Conservation (phyloP, 345 rosid species). For the Lenwebbia sp. region DNA sequence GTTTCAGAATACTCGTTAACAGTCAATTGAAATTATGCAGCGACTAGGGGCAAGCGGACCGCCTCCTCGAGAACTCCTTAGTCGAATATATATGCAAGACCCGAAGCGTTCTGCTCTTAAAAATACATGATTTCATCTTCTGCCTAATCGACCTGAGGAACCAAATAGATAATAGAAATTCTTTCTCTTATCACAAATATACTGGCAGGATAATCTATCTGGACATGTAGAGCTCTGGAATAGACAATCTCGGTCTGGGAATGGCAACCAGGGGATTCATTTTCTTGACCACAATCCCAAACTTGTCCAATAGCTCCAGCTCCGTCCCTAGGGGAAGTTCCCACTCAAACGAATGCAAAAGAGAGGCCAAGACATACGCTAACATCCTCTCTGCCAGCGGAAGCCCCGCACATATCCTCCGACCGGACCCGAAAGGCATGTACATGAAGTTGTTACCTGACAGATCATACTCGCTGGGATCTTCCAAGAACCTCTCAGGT, state of each 20-base stretch:
- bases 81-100: neutral
- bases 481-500: too few species aligned
- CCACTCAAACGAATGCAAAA: neutral
- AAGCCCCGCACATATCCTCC: neutral
- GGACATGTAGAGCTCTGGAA: neutral
- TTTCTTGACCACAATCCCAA: neutral
- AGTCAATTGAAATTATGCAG: neutral
- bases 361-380: neutral
- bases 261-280: neutral
- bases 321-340: neutral
- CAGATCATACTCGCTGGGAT: too few species aligned
- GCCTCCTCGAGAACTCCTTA: neutral
- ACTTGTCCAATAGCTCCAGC: neutral
- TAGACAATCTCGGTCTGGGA: neutral
- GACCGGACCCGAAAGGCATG: neutral
- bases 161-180: neutral
- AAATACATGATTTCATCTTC: neutral
- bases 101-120: neutral
- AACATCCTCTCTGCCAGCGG: neutral
- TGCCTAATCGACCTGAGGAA: neutral
- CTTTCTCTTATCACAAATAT: neutral
- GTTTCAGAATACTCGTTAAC: neutral
- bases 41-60: neutral
- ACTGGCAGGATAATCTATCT: neutral
- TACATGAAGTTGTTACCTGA: neutral